These are phyloP conservation scores for Sporothrix brasiliensis DNA, from an alignment of 2,329 filamentous ascomycete genomes.

Conservation along the genomic window DNA sequence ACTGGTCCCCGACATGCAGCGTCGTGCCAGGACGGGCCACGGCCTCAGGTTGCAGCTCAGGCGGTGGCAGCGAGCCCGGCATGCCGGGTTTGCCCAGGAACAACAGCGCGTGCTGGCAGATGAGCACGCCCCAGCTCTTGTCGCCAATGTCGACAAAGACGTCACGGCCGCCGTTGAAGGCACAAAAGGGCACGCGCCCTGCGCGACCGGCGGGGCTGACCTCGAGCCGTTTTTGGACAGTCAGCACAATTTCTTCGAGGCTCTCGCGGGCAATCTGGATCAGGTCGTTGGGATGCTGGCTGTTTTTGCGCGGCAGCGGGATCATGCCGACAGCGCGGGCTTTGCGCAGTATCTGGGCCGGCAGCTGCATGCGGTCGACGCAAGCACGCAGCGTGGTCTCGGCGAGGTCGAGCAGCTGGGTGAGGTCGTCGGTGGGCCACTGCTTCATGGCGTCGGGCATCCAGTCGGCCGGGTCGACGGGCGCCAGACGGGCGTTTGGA, in stretches of 20 bases:
- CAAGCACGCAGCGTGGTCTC: slow-evolving; percentile 83
- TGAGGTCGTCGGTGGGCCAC: slow-evolving; percentile 78
- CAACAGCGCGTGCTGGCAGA: slow-evolving; percentile 65
- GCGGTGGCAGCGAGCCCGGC: slow-evolving; percentile 38
- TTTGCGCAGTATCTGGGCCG: slow-evolving; percentile 81
- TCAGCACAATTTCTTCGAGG: slow-evolving; percentile 92
- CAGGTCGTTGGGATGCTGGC: slow-evolving; percentile 13
- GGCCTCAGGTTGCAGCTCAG: not conserved
- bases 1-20: slow-evolving; percentile 95
- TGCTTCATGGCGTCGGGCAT: slow-evolving; percentile 75
- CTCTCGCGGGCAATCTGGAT: slow-evolving; percentile 78
- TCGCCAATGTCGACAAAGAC: slow-evolving; percentile 99
- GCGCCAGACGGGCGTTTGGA: slow-evolving; percentile 67
- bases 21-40: slow-evolving; percentile 50
- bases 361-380: slow-evolving; percentile 74
- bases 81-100: slow-evolving; percentile 56
- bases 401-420: slow-evolving; percentile 81
- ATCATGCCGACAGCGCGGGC: slow-evolving; percentile 82
- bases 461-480: slow-evolving; percentile 70
- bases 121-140: slow-evolving; percentile 92
- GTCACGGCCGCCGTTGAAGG: slow-evolving; percentile 96
- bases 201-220: slow-evolving; percentile 67
- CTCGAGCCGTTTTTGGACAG: slow-evolving; percentile 90
- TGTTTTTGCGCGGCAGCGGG: slow-evolving; percentile 45
- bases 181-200: slow-evolving; percentile 78